These are phyloP conservation scores for Lactarius tabidus DNA, from an alignment of 768 basidiomycete genomes.

Conservation along the genomic window DNA sequence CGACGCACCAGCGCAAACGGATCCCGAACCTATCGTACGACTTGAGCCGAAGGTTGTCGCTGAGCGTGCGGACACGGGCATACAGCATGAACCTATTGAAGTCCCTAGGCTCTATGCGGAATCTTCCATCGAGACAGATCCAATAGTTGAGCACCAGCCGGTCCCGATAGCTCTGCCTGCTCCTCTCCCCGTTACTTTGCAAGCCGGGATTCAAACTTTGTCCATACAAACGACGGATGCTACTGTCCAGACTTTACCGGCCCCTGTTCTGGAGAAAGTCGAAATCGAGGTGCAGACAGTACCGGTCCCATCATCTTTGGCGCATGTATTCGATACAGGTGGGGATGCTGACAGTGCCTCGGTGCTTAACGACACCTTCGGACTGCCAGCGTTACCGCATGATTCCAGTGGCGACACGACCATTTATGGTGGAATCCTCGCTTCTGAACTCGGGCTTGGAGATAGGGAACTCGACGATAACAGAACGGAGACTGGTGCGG, in stretches of 20 bases:
- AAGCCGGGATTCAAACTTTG: conserved; percentile 38
- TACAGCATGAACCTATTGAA: conserved; percentile 44
- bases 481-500: conserved; percentile 60
- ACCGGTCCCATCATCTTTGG: conserved; percentile 4
- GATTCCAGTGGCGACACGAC: conserved; percentile 34
- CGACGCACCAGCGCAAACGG: conserved; percentile 35
- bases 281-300: conserved; percentile 28
- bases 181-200: conserved; percentile 11
- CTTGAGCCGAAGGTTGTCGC: conserved; percentile 8
- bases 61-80: conserved; percentile 43
- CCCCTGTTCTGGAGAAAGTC: conserved; percentile 12
- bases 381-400: conserved; percentile 22
- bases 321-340: conserved; percentile 17
- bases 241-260: conserved; percentile 34
- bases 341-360: conserved; percentile 8
- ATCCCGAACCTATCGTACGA: conserved; percentile 24
- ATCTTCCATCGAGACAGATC: conserved; percentile 25
- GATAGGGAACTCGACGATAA: conserved; percentile 39
- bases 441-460: conserved; percentile 34
- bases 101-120: conserved; percentile 25
- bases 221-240: conserved; percentile 32
- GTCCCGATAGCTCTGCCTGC: conserved; percentile 12
- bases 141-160: conserved; percentile 28
- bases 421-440: conserved; percentile 24
- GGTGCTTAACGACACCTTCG: conserved; percentile 17